Evolutionary conservation across 345 rosid genomes (phyloP).

Genomic region (Laguncularia racemosa): DNA sequence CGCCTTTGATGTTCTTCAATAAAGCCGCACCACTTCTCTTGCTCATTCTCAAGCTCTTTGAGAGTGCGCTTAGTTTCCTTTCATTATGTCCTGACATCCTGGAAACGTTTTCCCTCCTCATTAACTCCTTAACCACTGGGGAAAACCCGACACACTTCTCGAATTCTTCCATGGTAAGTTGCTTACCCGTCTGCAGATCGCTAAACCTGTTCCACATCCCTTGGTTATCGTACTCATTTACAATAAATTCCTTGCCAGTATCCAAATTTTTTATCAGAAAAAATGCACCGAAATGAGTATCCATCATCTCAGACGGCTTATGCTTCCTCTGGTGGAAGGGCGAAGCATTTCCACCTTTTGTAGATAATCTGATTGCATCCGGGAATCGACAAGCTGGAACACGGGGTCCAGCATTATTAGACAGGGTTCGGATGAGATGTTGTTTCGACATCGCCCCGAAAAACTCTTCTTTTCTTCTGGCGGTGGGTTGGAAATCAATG

Average conservation of each 20-base stretch:
- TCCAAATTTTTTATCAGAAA: slow-evolving; percentile 86
- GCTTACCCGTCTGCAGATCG: slow-evolving; percentile 91
- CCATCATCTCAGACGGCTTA: slow-evolving; percentile 26
- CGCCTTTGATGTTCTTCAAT: slow-evolving; percentile 75
- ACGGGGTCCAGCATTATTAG: slow-evolving; percentile 32
- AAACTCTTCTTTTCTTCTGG: slow-evolving; percentile 62
- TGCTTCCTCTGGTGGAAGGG: slow-evolving; percentile 9
- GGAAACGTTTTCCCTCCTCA: slow-evolving; percentile 47
- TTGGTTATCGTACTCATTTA: slow-evolving; percentile 61
- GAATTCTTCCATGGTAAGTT: slow-evolving; percentile 82
- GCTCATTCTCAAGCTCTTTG: slow-evolving; percentile 74
- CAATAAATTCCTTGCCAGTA: slow-evolving; percentile 76
- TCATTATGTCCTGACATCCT: slow-evolving; percentile 28
- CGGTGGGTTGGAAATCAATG: slow-evolving; percentile 38
- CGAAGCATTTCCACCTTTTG: slow-evolving; percentile 10
- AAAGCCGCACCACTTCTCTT: slow-evolving; percentile 75
- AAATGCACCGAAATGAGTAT: slow-evolving; percentile 44
- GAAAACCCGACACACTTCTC: slow-evolving; percentile 80
- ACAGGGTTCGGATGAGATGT: slow-evolving; percentile 52
- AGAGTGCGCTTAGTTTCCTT: slow-evolving; percentile 32
- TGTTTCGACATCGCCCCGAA: slow-evolving; percentile 59
- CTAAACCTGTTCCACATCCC: slow-evolving; percentile 90
- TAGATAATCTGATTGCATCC: slow-evolving; percentile 29
- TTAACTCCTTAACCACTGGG: slow-evolving; percentile 78
- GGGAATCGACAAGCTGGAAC: slow-evolving; percentile 28